Evolutionary conservation across 2,329 filamentous ascomycete species (phyloP).

Genomic region (Stagonosporopsis tanaceti): DNA sequence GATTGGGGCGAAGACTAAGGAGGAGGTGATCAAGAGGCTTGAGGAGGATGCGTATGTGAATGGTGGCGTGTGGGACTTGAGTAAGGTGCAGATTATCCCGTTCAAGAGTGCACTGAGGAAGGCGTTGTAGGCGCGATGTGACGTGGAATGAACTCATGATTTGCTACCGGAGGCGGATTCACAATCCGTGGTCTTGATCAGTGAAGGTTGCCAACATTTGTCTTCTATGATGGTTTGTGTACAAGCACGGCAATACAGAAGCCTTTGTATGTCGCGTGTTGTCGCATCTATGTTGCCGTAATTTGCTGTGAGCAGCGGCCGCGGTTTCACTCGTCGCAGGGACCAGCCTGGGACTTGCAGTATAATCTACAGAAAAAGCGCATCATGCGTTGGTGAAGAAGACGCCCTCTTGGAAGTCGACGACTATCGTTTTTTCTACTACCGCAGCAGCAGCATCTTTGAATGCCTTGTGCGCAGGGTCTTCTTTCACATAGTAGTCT

Average conservation of each 20-base stretch:
- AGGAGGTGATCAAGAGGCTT: constrained; percentile 73
- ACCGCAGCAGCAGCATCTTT: constrained; percentile 43
- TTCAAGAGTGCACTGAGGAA: constrained; percentile 58
- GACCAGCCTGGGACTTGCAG: not conserved
- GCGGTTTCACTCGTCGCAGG: not conserved
- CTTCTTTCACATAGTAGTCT: constrained; percentile 54
- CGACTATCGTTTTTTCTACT: constrained; percentile 51
- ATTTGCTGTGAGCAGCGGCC: not conserved
- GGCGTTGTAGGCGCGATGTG: constrained; percentile 39
- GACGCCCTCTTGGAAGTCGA: constrained; percentile 51
- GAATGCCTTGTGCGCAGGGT: constrained; percentile 52
- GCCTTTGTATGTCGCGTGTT: no score
- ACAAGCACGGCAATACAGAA: no score
- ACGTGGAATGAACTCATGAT: not conserved
- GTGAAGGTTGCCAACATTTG: not conserved
- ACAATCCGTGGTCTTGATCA: not conserved
- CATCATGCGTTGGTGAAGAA: constrained; percentile 35
- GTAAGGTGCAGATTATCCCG: constrained; percentile 58
- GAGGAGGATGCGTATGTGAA: constrained; percentile 76
- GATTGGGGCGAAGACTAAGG: constrained; percentile 69
- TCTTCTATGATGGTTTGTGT: no score
- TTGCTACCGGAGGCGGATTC: not conserved
- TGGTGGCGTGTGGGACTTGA: constrained; percentile 78
- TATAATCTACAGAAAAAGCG: not conserved
- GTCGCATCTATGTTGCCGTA: no score